Evolutionary conservation across 306 rosid species (phyloP), one percentile per base, ranked within the genome.

Genomic region (Vigna reflexopilosa): DNA sequence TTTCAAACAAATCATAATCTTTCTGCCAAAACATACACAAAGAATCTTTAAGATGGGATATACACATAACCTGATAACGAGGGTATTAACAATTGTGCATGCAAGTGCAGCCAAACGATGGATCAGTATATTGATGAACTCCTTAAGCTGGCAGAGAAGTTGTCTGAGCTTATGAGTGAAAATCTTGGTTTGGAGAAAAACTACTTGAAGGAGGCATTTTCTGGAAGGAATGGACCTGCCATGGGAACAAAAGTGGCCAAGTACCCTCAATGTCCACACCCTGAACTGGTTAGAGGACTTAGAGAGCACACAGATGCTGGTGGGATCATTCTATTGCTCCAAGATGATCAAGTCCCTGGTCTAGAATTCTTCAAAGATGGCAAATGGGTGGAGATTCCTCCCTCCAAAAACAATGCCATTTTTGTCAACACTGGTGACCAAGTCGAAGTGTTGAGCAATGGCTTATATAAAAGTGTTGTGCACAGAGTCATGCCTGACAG

Each of bases 271-370:
- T 82, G 86, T 72, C 91, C 91, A 20, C 76, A 72, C 0, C 97
- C 96, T 67, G 91, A 87, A 47, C 51, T 67, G 1, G 97, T 94
- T 42, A 87, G 93, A 81, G 98, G 98, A 20, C 91, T 94, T 1
- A 82, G 98, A 57, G 98, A 91, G 76, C 97, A 91, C 86, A 91
- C 97, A 11, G 98, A 94, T 79, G 98, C 97, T 3, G 98, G 98
- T 64, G 98, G 98, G 10, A 94, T 94, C 63, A 91, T 94, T 45
- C 85, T 94, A n/a, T 56, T 94, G 63, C 97, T 94, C 13, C 98
- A 94, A 81, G 98, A 94, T 77, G 97, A 94, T 75, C 75, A 85
- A 77, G 90, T 94, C 2, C 97, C 97, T 0, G 98, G 98, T 7
- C 70, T 82, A 36, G 82, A 82, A 72, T 94, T 94, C 87, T 83